Conservation (phyloP, 148 eudicot species). For the Gaultheria prostrata region DNA sequence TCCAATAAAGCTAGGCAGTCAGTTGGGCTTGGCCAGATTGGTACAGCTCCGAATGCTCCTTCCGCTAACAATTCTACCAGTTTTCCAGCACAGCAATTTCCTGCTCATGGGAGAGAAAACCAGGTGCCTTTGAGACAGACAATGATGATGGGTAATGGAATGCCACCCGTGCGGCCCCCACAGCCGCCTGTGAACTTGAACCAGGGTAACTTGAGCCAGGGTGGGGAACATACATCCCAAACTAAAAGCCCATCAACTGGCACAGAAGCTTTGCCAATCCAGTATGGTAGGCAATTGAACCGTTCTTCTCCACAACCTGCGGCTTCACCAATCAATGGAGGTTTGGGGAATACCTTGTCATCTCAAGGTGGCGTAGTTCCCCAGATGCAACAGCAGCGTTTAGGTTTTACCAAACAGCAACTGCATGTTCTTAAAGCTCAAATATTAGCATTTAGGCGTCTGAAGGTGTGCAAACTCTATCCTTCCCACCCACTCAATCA, state of each 20-base stretch:
- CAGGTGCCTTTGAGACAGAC: slow-evolving; percentile 57
- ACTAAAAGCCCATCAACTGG: slow-evolving; percentile 42
- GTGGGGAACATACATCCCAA: slow-evolving; percentile 48
- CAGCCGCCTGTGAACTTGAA: slow-evolving; percentile 62
- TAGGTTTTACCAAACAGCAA: slow-evolving; percentile 84
- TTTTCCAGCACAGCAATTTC: slow-evolving; percentile 44
- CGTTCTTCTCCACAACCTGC: slow-evolving; percentile 59
- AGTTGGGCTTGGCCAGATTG: slow-evolving; percentile 46
- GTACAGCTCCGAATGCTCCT: slow-evolving; percentile 39
- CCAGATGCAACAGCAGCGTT: slow-evolving; percentile 41
- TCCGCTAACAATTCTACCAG: slow-evolving; percentile 31
- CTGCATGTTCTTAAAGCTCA: slow-evolving; percentile 94
- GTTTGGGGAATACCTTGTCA: slow-evolving; percentile 35
- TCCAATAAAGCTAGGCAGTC: slow-evolving; percentile 59
- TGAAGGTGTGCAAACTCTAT: slow-evolving; percentile 56
- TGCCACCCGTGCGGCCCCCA: slow-evolving; percentile 53
- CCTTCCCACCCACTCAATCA: neutral
- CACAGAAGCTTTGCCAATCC: slow-evolving; percentile 60
- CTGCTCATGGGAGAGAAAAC: slow-evolving; percentile 55
- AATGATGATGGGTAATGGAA: slow-evolving; percentile 49
- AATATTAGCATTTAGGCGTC: slow-evolving; percentile 87
- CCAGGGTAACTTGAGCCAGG: slow-evolving; percentile 85
- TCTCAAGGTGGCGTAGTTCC: slow-evolving; percentile 48
- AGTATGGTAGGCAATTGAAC: slow-evolving; percentile 54
- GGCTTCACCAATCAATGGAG: slow-evolving; percentile 47